Evolutionary conservation across 805 yeast species (phyloP).

Genomic region (Saccharomycopsis sp.): DNA sequence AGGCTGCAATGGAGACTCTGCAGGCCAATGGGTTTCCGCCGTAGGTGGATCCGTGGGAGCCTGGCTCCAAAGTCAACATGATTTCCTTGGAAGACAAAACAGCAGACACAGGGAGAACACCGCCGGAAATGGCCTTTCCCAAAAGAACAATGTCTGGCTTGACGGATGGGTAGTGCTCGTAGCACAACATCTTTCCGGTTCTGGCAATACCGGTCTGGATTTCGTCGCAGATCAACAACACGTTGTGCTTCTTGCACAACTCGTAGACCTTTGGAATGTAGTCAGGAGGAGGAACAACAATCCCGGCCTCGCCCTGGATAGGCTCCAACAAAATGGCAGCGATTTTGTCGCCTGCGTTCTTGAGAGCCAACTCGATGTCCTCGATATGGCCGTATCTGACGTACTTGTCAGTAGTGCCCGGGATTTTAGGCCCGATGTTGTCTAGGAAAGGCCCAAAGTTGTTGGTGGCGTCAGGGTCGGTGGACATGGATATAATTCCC

Average conservation of each 20-base stretch:
- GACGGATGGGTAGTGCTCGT: constrained; percentile 71
- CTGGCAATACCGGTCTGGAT: constrained; percentile 97
- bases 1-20: constrained; percentile 87
- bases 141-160: constrained; percentile 85
- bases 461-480: constrained; percentile 87
- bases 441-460: constrained; percentile 85
- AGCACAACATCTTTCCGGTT: constrained; percentile 90
- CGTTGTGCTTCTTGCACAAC: constrained; percentile 77
- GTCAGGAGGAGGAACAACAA: constrained; percentile 83
- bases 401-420: constrained; percentile 58
- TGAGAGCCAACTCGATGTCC: constrained; percentile 78
- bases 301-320: constrained; percentile 98
- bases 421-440: constrained; percentile 79
- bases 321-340: constrained; percentile 93
- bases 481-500: constrained; percentile 92
- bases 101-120: constrained; percentile 87
- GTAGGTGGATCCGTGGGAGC: constrained; percentile 95
- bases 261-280: constrained; percentile 68
- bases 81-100: constrained; percentile 85
- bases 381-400: constrained; percentile 80
- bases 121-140: constrained; percentile 95
- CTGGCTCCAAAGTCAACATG: constrained; percentile 85
- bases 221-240: constrained; percentile 89
- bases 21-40: constrained; percentile 97
- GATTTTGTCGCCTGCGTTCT: constrained; percentile 76